Evolutionary conservation across 441 rosid genomes (phyloP).

Genomic region (Adansonia gregorii): DNA sequence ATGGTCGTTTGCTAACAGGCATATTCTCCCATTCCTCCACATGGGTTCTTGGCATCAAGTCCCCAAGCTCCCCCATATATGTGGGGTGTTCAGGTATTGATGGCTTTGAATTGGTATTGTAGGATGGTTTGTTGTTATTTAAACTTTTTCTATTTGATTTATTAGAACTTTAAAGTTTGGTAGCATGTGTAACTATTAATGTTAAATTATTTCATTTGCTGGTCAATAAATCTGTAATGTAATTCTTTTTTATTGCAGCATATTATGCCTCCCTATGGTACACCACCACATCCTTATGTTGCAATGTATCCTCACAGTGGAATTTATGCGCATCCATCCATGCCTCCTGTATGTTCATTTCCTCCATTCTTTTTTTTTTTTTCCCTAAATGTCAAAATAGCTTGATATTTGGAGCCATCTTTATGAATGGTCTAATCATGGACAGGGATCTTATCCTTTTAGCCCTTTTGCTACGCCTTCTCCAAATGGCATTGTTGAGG

Average conservation of each 20-base stretch:
- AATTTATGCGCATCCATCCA: slow-evolving; percentile 86
- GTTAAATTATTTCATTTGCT: slow-evolving; percentile 6
- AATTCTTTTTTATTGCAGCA: slow-evolving; percentile 56
- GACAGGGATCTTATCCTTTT: slow-evolving; percentile 92
- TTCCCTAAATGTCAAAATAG: neutral
- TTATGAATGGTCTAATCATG: slow-evolving; percentile 30
- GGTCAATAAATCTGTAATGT: neutral
- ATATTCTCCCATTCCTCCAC: slow-evolving; percentile 90
- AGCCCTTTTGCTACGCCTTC: slow-evolving; percentile 93
- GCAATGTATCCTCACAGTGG: slow-evolving; percentile 98
- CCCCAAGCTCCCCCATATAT: slow-evolving; percentile 97
- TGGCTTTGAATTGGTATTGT: slow-evolving; percentile 6
- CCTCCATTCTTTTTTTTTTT: slow-evolving; percentile 22
- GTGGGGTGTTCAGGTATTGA: slow-evolving; percentile 97
- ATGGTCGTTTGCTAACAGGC: slow-evolving; percentile 55
- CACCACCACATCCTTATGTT: slow-evolving; percentile 92
- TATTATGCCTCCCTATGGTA: slow-evolving; percentile 94
- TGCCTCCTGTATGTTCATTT: slow-evolving; percentile 72
- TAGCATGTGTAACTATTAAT: slow-evolving; percentile 1
- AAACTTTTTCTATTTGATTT: slow-evolving; percentile 9
- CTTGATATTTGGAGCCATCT: slow-evolving; percentile 23
- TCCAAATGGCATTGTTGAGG: slow-evolving; percentile 87
- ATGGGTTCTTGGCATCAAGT: slow-evolving; percentile 87
- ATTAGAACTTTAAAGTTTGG: neutral
- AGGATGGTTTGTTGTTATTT: neutral